These are phyloP conservation scores for Boletus sensibilis DNA, from an alignment of 768 basidiomycete genomes.

Conservation along the genomic window DNA sequence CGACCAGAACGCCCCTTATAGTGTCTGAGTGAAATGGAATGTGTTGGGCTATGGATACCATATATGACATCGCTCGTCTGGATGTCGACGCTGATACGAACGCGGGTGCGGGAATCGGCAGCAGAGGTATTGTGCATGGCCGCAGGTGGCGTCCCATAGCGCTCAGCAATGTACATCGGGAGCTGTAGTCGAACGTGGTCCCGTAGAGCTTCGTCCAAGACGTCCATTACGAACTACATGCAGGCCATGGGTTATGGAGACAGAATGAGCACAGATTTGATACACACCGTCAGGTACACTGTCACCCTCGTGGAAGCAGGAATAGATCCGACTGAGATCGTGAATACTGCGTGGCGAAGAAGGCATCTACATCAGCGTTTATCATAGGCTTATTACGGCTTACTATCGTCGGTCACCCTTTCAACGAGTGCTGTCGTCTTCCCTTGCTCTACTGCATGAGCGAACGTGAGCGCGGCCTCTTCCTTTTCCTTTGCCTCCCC, in stretches of 20 bases:
- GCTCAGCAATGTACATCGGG: constrained; percentile 47
- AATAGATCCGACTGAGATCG: constrained; percentile 56
- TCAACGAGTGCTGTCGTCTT: constrained; percentile 46
- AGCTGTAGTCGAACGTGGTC: constrained; percentile 56
- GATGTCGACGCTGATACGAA: constrained; percentile 44
- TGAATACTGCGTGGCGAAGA: constrained; percentile 43
- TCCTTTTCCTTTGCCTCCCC: constrained; percentile 51
- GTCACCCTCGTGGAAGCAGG: constrained; percentile 41
- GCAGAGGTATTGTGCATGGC: constrained; percentile 35
- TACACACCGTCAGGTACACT: constrained; percentile 43
- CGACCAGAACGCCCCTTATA: constrained; percentile 37
- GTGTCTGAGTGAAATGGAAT: constrained; percentile 34
- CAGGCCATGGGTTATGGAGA: neutral
- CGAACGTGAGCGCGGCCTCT: constrained; percentile 40
- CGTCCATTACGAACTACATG: constrained; percentile 49
- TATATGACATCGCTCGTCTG: constrained; percentile 49
- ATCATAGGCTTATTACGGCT: constrained; percentile 14
- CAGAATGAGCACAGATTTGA: neutral
- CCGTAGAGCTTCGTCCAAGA: constrained; percentile 47
- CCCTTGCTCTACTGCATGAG: constrained; percentile 41
- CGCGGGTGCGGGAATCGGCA: constrained; percentile 32
- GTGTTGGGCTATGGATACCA: constrained; percentile 44
- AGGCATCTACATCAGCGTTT: neutral
- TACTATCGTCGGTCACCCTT: constrained; percentile 52
- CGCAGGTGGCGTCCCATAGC: constrained; percentile 50